Percentiles rank a stretch among this genome's conserved stretches.
phyloP scores from a whole-genome alignment of 106 monocot genomes.

The Cymbidium sinense region DNA sequence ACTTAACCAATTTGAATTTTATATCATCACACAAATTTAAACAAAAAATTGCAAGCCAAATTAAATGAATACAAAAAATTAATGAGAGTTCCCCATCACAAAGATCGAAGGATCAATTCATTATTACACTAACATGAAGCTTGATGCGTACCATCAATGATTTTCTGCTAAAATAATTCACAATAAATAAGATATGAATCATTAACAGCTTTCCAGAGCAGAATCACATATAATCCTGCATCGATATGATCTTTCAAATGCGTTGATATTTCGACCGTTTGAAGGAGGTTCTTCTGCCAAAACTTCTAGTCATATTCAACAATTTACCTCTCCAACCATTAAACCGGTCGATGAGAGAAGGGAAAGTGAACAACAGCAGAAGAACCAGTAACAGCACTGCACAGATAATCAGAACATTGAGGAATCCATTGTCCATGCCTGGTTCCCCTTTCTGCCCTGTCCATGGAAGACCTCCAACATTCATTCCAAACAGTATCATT shows the following conservation, averaged over 20 bases:
- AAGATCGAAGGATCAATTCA: too few species aligned
- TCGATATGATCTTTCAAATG: constrained; percentile 2
- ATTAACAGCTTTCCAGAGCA: too few species aligned
- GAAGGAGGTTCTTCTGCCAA: constrained; percentile 1
- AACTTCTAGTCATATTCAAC: not conserved
- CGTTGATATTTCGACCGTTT: not conserved
- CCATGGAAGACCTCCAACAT: constrained; percentile 95
- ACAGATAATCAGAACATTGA: constrained; percentile 66
- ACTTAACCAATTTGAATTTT: too few species aligned
- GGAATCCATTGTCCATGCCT: constrained; percentile 47
- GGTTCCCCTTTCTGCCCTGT: constrained; percentile 57
- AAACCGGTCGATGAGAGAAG: constrained; percentile 2
- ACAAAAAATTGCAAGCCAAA: too few species aligned
- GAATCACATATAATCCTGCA: too few species aligned
- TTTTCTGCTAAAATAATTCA: too few species aligned
- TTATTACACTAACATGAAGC: too few species aligned
- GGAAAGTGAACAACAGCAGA: constrained; percentile 48
- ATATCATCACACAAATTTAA: too few species aligned
- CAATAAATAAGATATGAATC: too few species aligned
- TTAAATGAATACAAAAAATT: too few species aligned
- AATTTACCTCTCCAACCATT: not conserved
- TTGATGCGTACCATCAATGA: too few species aligned
- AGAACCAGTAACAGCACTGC: constrained; percentile 48
- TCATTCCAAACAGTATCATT: constrained; percentile 77
- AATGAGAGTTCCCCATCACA: too few species aligned